These are phyloP conservation scores for Neurospora pannonica DNA, from an alignment of 495 filamentous ascomycete genomes.

Conservation along the genomic window DNA sequence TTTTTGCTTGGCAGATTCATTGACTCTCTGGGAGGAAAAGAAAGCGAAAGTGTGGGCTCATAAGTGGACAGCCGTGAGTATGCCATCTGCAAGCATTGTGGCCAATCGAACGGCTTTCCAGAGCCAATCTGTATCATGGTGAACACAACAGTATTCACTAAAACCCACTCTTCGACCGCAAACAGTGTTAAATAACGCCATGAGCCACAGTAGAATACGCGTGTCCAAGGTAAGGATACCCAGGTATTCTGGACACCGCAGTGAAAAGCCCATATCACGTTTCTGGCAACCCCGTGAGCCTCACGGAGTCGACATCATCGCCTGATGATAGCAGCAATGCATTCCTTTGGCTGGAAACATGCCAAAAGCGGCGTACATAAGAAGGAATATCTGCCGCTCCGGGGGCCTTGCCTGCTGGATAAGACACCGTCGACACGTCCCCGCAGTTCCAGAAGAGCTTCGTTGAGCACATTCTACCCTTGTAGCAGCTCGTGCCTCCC, in stretches of 20 bases:
- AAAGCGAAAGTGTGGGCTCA: background rate
- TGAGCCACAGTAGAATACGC: background rate
- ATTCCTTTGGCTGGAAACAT: background rate
- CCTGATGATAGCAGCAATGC: background rate
- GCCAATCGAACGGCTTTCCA: background rate
- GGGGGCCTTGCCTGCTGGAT: background rate
- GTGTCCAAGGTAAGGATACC: background rate
- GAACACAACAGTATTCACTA: background rate
- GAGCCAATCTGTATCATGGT: background rate
- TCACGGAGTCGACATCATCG: background rate
- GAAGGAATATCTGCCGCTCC: background rate
- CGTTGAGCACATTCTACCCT: background rate
- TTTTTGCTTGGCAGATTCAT: background rate
- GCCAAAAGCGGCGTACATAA: background rate
- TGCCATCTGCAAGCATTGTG: background rate
- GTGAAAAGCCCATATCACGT: background rate
- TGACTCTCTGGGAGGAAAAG: background rate
- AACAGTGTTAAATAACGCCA: background rate
- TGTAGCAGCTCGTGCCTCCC: background rate
- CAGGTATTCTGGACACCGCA: background rate
- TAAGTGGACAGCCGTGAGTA: background rate
- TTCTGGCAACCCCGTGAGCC: background rate
- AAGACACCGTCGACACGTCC: background rate
- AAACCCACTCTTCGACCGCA: background rate
- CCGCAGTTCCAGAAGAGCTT: background rate